A percentile compares a stretch with the other conserved stretches of the same genome.
phyloP scores from a whole-genome alignment of 2,329 filamentous ascomycete species.

The Nemania sp. region DNA sequence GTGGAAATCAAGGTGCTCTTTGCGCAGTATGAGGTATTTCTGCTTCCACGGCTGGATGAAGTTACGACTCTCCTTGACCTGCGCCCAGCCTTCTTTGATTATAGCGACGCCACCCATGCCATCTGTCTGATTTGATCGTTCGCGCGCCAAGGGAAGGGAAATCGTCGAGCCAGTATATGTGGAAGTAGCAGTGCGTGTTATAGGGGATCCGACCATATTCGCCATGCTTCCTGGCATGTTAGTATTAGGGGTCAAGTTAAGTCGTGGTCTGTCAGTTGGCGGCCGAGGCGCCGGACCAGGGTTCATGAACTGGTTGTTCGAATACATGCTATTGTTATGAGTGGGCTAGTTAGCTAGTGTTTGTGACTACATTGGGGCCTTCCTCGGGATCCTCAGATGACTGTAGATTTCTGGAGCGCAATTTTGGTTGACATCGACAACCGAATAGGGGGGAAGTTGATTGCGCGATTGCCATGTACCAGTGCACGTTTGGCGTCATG shows the following conservation, averaged over 20 bases:
- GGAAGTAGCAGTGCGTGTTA: conserved; percentile 73
- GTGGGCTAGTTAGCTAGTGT: conserved; percentile 28
- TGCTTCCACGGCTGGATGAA: conserved; percentile 90
- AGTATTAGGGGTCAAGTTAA: conserved; percentile 81
- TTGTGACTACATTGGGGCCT: background rate
- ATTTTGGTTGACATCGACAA: background rate
- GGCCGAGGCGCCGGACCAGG: conserved; percentile 93
- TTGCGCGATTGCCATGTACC: conserved; percentile 14
- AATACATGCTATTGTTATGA: conserved; percentile 62
- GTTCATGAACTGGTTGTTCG: conserved; percentile 87
- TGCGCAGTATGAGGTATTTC: conserved; percentile 90
- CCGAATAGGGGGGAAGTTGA: conserved; percentile 2
- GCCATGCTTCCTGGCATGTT: conserved; percentile 83
- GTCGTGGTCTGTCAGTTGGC: conserved; percentile 83
- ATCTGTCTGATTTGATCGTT: conserved; percentile 68
- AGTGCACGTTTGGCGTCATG: conserved; percentile 7
- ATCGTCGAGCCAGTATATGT: conserved; percentile 79
- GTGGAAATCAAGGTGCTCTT: conserved; percentile 93
- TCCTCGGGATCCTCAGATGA: background rate
- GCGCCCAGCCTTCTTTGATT: conserved; percentile 85
- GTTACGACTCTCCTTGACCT: conserved; percentile 90
- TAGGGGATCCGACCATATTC: conserved; percentile 79
- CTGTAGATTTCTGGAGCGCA: background rate
- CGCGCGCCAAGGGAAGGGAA: conserved; percentile 75
- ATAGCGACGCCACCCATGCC: conserved; percentile 76